phyloP scores from a whole-genome alignment of 2,329 filamentous ascomycete genomes.

The Penicillium frequentans region DNA sequence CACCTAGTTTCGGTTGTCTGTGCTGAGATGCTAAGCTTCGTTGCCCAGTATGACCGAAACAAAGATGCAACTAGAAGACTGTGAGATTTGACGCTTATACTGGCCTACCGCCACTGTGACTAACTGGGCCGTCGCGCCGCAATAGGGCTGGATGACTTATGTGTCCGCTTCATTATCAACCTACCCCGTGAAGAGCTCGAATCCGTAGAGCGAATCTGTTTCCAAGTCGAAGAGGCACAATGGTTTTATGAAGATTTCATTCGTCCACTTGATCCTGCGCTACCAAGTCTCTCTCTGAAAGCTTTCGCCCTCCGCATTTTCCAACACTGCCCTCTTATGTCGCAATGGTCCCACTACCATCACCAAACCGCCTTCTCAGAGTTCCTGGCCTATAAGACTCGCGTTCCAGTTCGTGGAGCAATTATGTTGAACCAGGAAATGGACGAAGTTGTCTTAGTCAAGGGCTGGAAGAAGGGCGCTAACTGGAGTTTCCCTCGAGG shows the following conservation, averaged over 20 bases:
- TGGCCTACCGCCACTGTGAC: neutral
- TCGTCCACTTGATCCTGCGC: slow-evolving; percentile 77
- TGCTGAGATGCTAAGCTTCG: slow-evolving; percentile 62
- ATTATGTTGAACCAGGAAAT: slow-evolving; percentile 92
- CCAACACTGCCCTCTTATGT: slow-evolving; percentile 86
- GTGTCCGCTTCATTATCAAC: slow-evolving; percentile 97
- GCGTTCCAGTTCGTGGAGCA: slow-evolving; percentile 89
- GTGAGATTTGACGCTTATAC: slow-evolving; percentile 49
- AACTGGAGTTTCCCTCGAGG: slow-evolving; percentile 96
- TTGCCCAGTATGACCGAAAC: slow-evolving; percentile 67
- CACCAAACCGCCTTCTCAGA: slow-evolving; percentile 84
- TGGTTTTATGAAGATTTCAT: slow-evolving; percentile 99
- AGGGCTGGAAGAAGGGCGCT: slow-evolving; percentile 95
- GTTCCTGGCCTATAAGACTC: slow-evolving; percentile 91
- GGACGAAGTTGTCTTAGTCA: slow-evolving; percentile 90
- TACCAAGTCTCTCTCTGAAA: slow-evolving; percentile 82
- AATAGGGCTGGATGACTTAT: slow-evolving; percentile 92
- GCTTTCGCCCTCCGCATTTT: slow-evolving; percentile 89
- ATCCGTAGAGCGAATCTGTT: slow-evolving; percentile 91
- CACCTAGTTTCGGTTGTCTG: slow-evolving; percentile 21
- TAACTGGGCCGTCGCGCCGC: slow-evolving; percentile 19
- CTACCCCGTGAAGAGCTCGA: slow-evolving; percentile 87
- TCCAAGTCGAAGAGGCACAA: slow-evolving; percentile 98
- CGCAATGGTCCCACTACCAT: slow-evolving; percentile 73
- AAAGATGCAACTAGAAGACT: slow-evolving; percentile 88